phyloP scores from a whole-genome alignment of 2,329 filamentous ascomycete species.

The Clonostachys rhizophaga region DNA sequence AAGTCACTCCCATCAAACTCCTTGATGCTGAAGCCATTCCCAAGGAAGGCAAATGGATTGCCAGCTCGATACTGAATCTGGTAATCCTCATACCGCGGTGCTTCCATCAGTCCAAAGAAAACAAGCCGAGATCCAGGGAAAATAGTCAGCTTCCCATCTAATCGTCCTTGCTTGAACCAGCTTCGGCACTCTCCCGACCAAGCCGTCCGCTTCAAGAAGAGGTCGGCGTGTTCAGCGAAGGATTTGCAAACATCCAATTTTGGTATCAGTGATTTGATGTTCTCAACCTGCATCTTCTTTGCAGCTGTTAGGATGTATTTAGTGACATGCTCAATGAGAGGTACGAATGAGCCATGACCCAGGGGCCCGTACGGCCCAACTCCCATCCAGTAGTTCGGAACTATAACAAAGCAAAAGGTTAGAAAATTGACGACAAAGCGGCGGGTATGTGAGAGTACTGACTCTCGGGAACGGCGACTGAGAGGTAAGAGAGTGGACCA shows the following conservation, averaged over 20 bases:
- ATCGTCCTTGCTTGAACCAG: slow-evolving; percentile 42
- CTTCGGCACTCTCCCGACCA: slow-evolving; percentile 41
- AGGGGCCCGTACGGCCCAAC: slow-evolving; percentile 24
- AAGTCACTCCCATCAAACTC: slow-evolving; percentile 30
- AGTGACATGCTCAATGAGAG: slow-evolving; percentile 44
- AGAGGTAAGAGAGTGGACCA: slow-evolving; percentile 43
- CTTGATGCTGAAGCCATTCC: slow-evolving; percentile 53
- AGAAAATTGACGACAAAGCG: background rate
- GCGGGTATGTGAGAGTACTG: slow-evolving; percentile 26
- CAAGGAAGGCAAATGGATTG: slow-evolving; percentile 44
- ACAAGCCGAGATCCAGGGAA: slow-evolving; percentile 45
- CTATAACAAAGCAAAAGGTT: background rate
- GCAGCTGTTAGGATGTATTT: slow-evolving; percentile 43
- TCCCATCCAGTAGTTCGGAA: background rate
- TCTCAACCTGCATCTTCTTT: slow-evolving; percentile 37
- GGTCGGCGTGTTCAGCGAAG: slow-evolving; percentile 40
- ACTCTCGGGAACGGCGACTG: slow-evolving; percentile 39
- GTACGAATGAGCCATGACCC: slow-evolving; percentile 45
- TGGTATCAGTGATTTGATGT: slow-evolving; percentile 32
- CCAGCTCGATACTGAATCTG: slow-evolving; percentile 60
- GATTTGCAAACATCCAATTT: slow-evolving; percentile 25
- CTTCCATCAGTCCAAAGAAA: slow-evolving; percentile 41
- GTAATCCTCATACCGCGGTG: slow-evolving; percentile 48
- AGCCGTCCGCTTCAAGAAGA: slow-evolving; percentile 48
- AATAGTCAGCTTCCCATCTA: slow-evolving; percentile 36